These are phyloP conservation scores for Stentor coeruleus DNA, from an alignment of 73 alveolate species.

Conservation along the genomic window DNA sequence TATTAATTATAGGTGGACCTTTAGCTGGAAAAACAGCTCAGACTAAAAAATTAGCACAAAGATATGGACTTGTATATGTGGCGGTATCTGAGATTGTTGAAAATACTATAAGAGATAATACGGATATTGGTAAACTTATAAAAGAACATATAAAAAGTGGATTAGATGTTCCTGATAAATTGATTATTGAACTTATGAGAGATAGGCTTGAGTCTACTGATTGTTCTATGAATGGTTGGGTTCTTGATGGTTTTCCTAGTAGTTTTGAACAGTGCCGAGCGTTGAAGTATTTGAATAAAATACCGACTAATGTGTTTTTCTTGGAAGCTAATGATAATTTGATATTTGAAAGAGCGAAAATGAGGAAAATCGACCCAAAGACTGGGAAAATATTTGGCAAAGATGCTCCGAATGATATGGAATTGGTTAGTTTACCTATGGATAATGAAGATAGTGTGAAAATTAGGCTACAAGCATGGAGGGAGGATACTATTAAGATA, in stretches of 20 bases:
- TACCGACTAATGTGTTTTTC: conserved; percentile 70
- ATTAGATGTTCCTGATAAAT: conserved; percentile 76
- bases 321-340: conserved; percentile 65
- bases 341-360: conserved; percentile 46
- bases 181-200: conserved; percentile 67
- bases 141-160: conserved; percentile 58
- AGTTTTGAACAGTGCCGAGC: conserved; percentile 71
- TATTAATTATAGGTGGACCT: conserved; percentile 92
- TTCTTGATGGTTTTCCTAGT: conserved; percentile 91
- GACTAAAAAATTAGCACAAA: conserved; percentile 65
- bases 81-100: conserved; percentile 65
- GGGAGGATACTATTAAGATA: background rate
- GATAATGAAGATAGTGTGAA: conserved; percentile 2
- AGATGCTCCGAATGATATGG: background rate
- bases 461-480: background rate
- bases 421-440: background rate
- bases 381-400: conserved; percentile 41
- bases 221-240: conserved; percentile 88
- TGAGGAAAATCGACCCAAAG: conserved; percentile 67
- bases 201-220: conserved; percentile 72
- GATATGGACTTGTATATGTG: conserved; percentile 77
- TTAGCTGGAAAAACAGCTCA: conserved; percentile 86
- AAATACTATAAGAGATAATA: conserved; percentile 62
- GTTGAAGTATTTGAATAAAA: conserved; percentile 38
- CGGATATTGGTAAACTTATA: conserved; percentile 62